phyloP scores from a whole-genome alignment of 2,329 filamentous ascomycete genomes.

The Diaporthe sp. region DNA sequence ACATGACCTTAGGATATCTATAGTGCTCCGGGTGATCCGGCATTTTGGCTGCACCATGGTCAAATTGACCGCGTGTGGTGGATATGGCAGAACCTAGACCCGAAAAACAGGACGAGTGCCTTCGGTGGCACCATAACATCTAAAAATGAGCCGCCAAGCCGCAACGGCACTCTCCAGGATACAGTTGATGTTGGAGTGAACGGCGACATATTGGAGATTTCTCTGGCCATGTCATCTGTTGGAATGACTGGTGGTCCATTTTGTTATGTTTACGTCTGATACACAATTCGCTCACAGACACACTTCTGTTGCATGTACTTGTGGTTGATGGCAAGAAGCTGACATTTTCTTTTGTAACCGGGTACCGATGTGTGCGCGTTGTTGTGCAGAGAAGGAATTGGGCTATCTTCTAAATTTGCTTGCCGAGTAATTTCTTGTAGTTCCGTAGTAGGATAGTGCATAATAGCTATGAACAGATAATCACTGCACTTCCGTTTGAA shows the following conservation, averaged over 20 bases:
- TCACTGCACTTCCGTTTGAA: neutral
- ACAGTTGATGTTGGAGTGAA: neutral
- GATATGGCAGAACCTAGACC: slow-evolving; percentile 42
- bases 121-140: neutral
- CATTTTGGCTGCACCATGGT: slow-evolving; percentile 51
- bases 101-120: neutral
- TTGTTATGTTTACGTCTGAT: slow-evolving; percentile 15
- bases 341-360: neutral
- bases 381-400: neutral
- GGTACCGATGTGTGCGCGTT: neutral
- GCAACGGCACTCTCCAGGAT: neutral
- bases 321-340: neutral
- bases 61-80: slow-evolving; percentile 46
- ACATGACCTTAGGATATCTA: slow-evolving; percentile 15
- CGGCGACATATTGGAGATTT: slow-evolving; percentile 3
- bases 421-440: neutral
- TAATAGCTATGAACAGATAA: neutral
- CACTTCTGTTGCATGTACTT: neutral
- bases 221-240: neutral
- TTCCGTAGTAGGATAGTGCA: neutral
- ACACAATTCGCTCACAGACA: too few relatives aligned
- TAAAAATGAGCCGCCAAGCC: slow-evolving; percentile 6
- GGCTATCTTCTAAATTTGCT: neutral
- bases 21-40: slow-evolving; percentile 45
- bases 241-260: slow-evolving; percentile 7